Percentiles rank a stretch among this genome's conserved stretches.
Conservation (phyloP, 2,329 filamentous ascomycete genomes). For the Fusarium floridanum region DNA sequence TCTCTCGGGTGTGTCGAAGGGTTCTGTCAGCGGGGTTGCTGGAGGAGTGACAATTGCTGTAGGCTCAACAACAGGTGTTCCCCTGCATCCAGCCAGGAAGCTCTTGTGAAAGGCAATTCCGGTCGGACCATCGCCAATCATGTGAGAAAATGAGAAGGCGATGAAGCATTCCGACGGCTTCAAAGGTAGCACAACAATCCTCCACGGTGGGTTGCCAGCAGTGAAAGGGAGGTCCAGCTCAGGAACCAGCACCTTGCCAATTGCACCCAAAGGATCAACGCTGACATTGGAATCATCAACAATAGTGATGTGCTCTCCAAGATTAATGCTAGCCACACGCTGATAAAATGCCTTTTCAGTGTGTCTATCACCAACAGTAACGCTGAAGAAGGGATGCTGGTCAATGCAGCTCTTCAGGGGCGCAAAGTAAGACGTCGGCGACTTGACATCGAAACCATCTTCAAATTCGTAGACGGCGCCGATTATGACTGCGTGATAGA, state of each 20-base stretch:
- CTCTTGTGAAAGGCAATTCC: constrained; percentile 41
- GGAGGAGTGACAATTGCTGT: constrained; percentile 12
- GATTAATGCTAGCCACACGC: constrained; percentile 27
- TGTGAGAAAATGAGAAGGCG: constrained; percentile 40
- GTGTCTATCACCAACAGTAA: constrained; percentile 32
- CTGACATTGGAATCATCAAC: neutral
- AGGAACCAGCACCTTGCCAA: constrained; percentile 24
- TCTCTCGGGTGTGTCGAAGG: constrained; percentile 42
- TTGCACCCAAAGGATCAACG: neutral
- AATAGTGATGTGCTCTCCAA: constrained; percentile 38
- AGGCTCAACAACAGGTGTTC: neutral
- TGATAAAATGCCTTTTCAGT: constrained; percentile 42
- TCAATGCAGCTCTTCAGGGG: constrained; percentile 36
- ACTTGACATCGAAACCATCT: constrained; percentile 3
- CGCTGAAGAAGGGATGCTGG: constrained; percentile 37
- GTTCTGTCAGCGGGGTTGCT: constrained; percentile 14
- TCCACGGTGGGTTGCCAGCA: constrained; percentile 39
- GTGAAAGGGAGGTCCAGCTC: constrained; percentile 35
- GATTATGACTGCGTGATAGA: constrained; percentile 41
- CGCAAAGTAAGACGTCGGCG: constrained; percentile 25
- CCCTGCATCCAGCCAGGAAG: constrained; percentile 30
- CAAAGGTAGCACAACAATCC: constrained; percentile 36
- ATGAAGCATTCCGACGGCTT: constrained; percentile 27
- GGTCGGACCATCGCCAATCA: constrained; percentile 40
- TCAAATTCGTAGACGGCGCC: constrained; percentile 38